A percentile compares a stretch with the other conserved stretches of the same genome.
Evolutionary conservation across 2,329 filamentous ascomycete species (phyloP).

Genomic region (Akanthomyces muscarius): DNA sequence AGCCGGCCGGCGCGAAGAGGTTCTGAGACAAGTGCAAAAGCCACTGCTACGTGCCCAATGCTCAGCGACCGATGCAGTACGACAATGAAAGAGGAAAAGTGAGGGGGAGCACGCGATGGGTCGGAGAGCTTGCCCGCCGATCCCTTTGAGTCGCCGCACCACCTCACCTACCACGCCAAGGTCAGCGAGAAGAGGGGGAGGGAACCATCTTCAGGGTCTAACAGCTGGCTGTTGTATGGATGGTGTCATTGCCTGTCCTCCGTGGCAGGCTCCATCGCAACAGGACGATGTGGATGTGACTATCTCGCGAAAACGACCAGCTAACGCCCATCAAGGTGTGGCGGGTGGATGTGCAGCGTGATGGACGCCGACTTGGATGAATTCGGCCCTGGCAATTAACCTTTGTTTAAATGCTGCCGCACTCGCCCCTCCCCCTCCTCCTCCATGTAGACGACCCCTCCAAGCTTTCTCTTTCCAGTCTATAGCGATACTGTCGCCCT

Average conservation of each 20-base stretch:
- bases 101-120: neutral
- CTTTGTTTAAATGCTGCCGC: neutral
- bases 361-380: conserved; percentile 3
- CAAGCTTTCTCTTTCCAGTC: neutral
- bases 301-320: neutral
- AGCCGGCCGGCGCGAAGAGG: neutral
- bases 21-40: neutral
- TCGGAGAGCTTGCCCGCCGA: neutral
- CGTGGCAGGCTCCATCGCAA: neutral
- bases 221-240: neutral
- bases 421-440: neutral
- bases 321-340: conserved; percentile 14
- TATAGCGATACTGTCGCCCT: neutral
- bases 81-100: neutral
- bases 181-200: neutral
- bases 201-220: neutral
- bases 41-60: neutral
- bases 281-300: neutral
- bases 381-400: conserved; percentile 3
- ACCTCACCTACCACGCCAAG: neutral
- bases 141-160: neutral
- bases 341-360: conserved; percentile 1
- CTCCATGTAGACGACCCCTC: neutral
- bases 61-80: neutral
- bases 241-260: conserved; percentile 2